phyloP scores from a whole-genome alignment of 148 eudicot species.

The Selenicereus undatus region DNA sequence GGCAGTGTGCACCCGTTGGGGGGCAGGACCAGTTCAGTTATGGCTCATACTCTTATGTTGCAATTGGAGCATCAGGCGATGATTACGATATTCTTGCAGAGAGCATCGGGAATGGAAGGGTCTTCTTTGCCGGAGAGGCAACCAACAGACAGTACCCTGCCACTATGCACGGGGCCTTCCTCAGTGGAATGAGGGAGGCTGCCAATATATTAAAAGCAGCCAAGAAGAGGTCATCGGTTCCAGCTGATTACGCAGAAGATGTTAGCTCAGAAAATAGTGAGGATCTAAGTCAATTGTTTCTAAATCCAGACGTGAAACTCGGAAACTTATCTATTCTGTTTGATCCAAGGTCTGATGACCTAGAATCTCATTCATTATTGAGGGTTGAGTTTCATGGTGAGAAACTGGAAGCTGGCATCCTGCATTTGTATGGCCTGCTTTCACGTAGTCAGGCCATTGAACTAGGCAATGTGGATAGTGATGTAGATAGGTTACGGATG shows the following conservation, averaged over 20 bases:
- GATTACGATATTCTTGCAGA: slow-evolving; percentile 93
- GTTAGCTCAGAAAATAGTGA: slow-evolving; percentile 22
- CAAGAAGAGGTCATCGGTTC: slow-evolving; percentile 39
- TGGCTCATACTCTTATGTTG: slow-evolving; percentile 91
- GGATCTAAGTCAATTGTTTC: slow-evolving; percentile 43
- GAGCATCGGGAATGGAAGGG: slow-evolving; percentile 68
- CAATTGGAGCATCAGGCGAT: slow-evolving; percentile 89
- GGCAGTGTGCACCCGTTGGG: slow-evolving; percentile 96
- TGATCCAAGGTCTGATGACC: slow-evolving; percentile 46
- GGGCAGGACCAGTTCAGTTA: slow-evolving; percentile 76
- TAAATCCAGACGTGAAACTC: slow-evolving; percentile 50
- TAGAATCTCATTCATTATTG: slow-evolving; percentile 46
- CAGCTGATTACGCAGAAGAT: slow-evolving; percentile 27
- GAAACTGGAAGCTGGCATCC: slow-evolving; percentile 29
- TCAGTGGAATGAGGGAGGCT: slow-evolving; percentile 98
- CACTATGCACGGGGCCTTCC: slow-evolving; percentile 98
- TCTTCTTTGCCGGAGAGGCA: slow-evolving; percentile 96
- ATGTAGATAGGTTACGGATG: slow-evolving; percentile 41
- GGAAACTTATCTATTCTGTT: slow-evolving; percentile 50
- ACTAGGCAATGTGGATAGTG: slow-evolving; percentile 44
- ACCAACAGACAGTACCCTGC: slow-evolving; percentile 94
- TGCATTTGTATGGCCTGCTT: slow-evolving; percentile 54
- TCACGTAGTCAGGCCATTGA: slow-evolving; percentile 41
- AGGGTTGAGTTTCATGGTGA: slow-evolving; percentile 44
- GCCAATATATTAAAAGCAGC: slow-evolving; percentile 77